Evolutionary conservation across 352 stramenopile species (phyloP).

Genomic region (Globisporangium alternatum): DNA sequence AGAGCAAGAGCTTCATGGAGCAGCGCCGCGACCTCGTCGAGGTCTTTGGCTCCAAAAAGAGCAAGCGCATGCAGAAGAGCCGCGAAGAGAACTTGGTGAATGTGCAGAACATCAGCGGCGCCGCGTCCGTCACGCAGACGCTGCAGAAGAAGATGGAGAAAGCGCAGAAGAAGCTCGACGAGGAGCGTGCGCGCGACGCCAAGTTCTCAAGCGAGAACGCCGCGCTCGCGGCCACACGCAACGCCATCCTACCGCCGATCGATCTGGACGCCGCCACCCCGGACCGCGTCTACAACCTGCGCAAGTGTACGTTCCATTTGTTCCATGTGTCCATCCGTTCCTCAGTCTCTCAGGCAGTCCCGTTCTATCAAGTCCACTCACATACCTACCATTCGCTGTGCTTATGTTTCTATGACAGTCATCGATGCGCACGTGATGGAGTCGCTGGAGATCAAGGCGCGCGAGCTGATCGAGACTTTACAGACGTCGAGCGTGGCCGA

Average conservation of each 20-base stretch:
- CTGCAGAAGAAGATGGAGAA: slow-evolving; percentile 75
- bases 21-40: slow-evolving; percentile 73
- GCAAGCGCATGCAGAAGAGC: slow-evolving; percentile 79
- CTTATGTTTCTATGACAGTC: slow-evolving; percentile 32
- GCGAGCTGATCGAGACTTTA: slow-evolving; percentile 66
- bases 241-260: slow-evolving; percentile 62
- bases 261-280: slow-evolving; percentile 73
- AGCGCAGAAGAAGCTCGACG: slow-evolving; percentile 44
- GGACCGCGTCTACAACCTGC: slow-evolving; percentile 75
- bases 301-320: slow-evolving; percentile 54
- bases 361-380: too few relatives aligned
- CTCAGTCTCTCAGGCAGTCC: not conserved
- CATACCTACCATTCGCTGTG: too few relatives aligned
- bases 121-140: slow-evolving; percentile 58
- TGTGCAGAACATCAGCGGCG: slow-evolving; percentile 72
- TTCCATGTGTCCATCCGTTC: not conserved
- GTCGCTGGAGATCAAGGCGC: slow-evolving; percentile 68
- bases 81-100: slow-evolving; percentile 83
- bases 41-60: slow-evolving; percentile 82
- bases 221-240: slow-evolving; percentile 53
- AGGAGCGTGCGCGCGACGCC: slow-evolving; percentile 49
- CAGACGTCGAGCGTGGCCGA: slow-evolving; percentile 53
- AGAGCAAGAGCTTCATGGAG: slow-evolving; percentile 63
- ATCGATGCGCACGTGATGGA: slow-evolving; percentile 67
- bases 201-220: slow-evolving; percentile 53